Base-by-base conservation (phyloP, 2,329 filamentous ascomycete genomes). In the Didymella pomorum region DNA sequence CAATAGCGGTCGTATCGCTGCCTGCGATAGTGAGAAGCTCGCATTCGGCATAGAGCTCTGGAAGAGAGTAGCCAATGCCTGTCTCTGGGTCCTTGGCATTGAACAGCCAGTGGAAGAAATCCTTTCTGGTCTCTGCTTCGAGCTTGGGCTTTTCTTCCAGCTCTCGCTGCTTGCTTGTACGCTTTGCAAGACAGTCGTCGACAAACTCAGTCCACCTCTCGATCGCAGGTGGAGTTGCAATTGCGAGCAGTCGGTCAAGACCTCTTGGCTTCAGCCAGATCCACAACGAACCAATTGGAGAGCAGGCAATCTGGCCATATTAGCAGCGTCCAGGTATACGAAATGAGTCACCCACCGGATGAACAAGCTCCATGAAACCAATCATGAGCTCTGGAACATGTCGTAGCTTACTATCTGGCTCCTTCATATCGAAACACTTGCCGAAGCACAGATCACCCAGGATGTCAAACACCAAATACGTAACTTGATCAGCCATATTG, bases 51-150 rank as follows among this genome's bases (percentile, higher is more conserved):
- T 74, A 77, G 14, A 82, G 59, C 51, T 81, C 79, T 37, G 69
- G 65, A 49, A 68, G 55, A 43, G 71, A 62, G 64, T 77, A 71
- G n/a, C 45, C 48, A 26, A 71, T 51, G 57, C 74, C 68, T 3
- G 77, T 76, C 52, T 79, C 66, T 2, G 76, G 73, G 67, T 82
- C 73, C 64, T 75, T 71, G 52, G 76, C 73, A 42, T 76, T 66
- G 48, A 76, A 67, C 4, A 79, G 69, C 71, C 81, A 71, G 58
- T 79, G 67, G 66, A 78, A 76, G 60, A 81, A 77, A 62, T 80
- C 80, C 43, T 77, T 75, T 7, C 64, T 58, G 10, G 42, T 18
- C n/a, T 57, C 59, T 29, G 29, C 39, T 14, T 58, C 51, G 29
- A 48, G 37, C 11, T 37, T 50, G 20, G 46, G 43, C 25, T 62